Evolutionary conservation across 805 yeast genomes (phyloP), one percentile per base, ranked within the genome.

Genomic region (Candida sanyiensis): DNA sequence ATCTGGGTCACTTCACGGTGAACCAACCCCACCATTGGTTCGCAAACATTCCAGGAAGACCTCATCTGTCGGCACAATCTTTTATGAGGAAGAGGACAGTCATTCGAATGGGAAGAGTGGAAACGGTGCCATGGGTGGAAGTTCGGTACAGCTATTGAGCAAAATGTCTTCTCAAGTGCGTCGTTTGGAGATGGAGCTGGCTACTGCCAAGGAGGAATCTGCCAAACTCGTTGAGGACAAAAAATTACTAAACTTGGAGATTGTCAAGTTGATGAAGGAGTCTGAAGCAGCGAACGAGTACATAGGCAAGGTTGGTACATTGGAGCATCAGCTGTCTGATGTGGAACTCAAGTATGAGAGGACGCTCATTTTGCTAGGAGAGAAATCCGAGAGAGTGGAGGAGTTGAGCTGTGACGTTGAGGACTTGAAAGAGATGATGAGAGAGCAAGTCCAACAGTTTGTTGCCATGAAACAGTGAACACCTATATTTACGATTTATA

Each of bases 401-500:
- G 98, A 93, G 59, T 68, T 93, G 33, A 73, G 70, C 47, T 95
- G 94, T 7, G 98, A 93, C 54, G 90, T 93, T 13, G 72, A 68
- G 5, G 98, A 93, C 60, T 68, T 90, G 60, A 93, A 93, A 61
- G 94, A 85, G 33, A 67, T 93, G 66, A 73, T 87, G 58, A 71
- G 77, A 44, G 73, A 73, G 45, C 98, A 90, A 60, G 89, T 90
- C 31, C 94, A 85, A 58, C 93, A 89, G 48, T 71, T 90, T 75
- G 78, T 87, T 31, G 81, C 73, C n/a, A n/a, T n/a, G n/a, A n/a
- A n/a, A n/a, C n/a, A n/a, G n/a, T n/a, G n/a, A n/a, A n/a, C n/a
- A n/a, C n/a, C n/a, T n/a, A n/a, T n/a, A n/a, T n/a, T n/a, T n/a
- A n/a, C n/a, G n/a, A n/a, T n/a, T n/a, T n/a, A n/a, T n/a, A n/a